A percentile compares a stretch with the other conserved stretches of the same genome.
phyloP scores from a whole-genome alignment of 306 rosid species.

The Lathyrus sativus region DNA sequence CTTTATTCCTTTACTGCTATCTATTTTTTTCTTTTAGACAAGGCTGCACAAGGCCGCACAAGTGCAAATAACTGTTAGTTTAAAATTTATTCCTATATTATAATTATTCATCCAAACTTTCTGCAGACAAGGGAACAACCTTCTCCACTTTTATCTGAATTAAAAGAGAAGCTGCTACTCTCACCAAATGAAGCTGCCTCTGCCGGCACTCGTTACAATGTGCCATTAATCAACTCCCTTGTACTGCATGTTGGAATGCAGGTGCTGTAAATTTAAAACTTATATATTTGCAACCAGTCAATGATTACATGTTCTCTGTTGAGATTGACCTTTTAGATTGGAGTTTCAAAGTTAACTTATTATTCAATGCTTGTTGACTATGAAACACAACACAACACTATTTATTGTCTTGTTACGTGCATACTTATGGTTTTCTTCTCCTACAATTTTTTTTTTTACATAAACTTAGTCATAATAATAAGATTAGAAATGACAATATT shows the following conservation, averaged over 20 bases:
- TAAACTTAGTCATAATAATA: background rate
- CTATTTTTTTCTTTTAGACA: background rate
- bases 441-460: background rate
- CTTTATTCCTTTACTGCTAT: background rate
- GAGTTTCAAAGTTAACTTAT: conserved; percentile 10
- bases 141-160: conserved; percentile 72
- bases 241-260: conserved; percentile 97
- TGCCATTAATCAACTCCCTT: conserved; percentile 89
- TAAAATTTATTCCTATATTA: conserved; percentile 3
- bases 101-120: conserved; percentile 27
- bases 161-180: conserved; percentile 87
- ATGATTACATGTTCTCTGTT: background rate
- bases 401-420: background rate
- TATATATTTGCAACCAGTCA: background rate
- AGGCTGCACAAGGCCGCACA: background rate
- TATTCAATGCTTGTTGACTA: conserved; percentile 9
- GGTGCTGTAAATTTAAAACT: conserved; percentile 48
- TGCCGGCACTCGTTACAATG: conserved; percentile 93
- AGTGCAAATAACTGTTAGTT: background rate
- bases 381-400: background rate
- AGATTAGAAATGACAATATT: too few relatives aligned
- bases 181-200: conserved; percentile 70
- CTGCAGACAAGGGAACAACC: conserved; percentile 73
- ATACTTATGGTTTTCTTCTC: conserved; percentile 1
- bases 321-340: conserved; percentile 2